Base-by-base conservation (phyloP, 192 early-diverging fungal genomes). In the Geranomyces variabilis region DNA sequence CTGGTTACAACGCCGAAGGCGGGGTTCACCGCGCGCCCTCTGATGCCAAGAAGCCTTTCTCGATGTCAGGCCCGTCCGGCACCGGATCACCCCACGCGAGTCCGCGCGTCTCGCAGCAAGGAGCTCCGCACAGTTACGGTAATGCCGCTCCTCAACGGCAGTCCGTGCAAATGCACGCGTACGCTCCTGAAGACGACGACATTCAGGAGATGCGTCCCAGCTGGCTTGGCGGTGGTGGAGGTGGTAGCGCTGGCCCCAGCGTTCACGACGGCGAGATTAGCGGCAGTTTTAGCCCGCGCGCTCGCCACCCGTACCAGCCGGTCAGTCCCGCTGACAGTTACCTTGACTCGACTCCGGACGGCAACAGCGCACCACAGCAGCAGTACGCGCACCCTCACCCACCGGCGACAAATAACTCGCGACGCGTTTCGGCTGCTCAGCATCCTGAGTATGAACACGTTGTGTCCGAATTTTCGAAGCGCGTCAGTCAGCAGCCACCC, bases 401-500 rank as follows among this genome's bases (percentile, higher is more conserved):
- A 14, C 22, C 53, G 29, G 36, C 10, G 10, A 10, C 5, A 41
- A 41, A 41, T 41, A 10, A 29, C 17, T 19, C 29, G 10, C 69
- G 69, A 1, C 15, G 24, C 17, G 4, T 46, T 22, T 62, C 57
- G 8, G 43, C 19, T 33, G 69, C 59, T 8, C 69, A 34, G 26
- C 69, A 70, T 44, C 69, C 47, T 31, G 69, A 56, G 36, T 70
- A 70, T 33, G 69, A 70, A 21, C 43, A 44, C 31, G 69, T 70
- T n/a, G 58, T 70, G 9, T 14, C 17, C 45, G 49, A 70, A 58
- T 70, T 70, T 17, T 61, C 55, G 8, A 60, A 62, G 0, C 56
- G 69, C 7, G 30, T 62, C 17, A 70, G 69, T 57, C 64, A 60
- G 5, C 22, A 31, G 31, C 58, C 58, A 17, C 51, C 51, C 19